Percentiles rank a stretch among this genome's conserved stretches.
Evolutionary conservation across 176 grass and related monocot genomes (phyloP).

Genomic region (Carex littledalei): DNA sequence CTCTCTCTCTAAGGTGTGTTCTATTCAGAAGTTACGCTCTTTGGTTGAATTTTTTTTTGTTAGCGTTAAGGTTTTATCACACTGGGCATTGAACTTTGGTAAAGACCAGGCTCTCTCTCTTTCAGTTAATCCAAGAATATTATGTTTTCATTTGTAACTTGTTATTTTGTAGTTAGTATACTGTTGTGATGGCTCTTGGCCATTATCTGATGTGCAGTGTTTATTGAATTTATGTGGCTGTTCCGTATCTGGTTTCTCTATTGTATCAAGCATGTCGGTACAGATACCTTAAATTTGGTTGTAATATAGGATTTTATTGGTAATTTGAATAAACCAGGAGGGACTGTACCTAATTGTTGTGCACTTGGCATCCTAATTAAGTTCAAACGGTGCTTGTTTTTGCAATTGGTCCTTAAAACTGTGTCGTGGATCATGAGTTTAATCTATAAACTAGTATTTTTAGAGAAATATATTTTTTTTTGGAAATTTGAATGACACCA

Average conservation of each 20-base stretch:
- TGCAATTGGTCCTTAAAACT: not conserved
- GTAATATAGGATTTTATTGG: not conserved
- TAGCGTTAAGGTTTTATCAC: not conserved
- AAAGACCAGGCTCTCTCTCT: not conserved
- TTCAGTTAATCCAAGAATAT: constrained; percentile 1
- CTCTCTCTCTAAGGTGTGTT: not conserved
- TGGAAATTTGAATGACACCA: no score
- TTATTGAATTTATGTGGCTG: not conserved
- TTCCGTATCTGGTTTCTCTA: not conserved
- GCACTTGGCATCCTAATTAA: not conserved
- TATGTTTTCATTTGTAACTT: not conserved
- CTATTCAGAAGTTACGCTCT: not conserved
- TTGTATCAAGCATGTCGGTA: not conserved
- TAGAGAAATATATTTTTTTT: no score
- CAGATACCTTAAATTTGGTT: not conserved
- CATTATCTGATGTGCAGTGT: not conserved
- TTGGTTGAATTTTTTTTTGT: not conserved
- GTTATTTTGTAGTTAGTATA: not conserved
- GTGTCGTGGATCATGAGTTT: no score
- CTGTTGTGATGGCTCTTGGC: not conserved
- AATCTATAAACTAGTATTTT: no score
- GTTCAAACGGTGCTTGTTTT: not conserved
- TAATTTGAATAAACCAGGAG: not conserved
- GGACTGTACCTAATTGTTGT: not conserved
- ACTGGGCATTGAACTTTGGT: not conserved